Evolutionary conservation across 257 asterid species (phyloP), one percentile per base, ranked within the genome.

Genomic region (Paraleonurus japonicus): DNA sequence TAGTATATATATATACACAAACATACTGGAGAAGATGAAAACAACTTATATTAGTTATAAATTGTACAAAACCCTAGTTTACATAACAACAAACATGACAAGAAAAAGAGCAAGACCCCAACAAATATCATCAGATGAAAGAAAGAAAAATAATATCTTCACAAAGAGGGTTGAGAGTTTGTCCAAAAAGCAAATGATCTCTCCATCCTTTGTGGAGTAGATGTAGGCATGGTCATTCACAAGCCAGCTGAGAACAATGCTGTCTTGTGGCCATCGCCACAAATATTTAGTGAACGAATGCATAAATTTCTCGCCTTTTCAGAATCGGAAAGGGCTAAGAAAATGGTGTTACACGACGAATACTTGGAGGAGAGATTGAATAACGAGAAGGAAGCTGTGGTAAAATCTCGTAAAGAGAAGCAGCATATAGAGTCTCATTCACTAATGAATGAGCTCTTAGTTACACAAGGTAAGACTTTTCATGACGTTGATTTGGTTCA

Each of bases 171-270:
- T n/a, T n/a, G n/a, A n/a, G n/a, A n/a, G n/a, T n/a, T n/a, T n/a
- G n/a, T n/a, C n/a, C n/a, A n/a, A n/a, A n/a, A n/a, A n/a, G n/a
- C n/a, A n/a, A n/a, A n/a, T n/a, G n/a, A n/a, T n/a, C n/a, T n/a
- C n/a, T n/a, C n/a, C n/a, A n/a, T n/a, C n/a, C n/a, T n/a, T n/a
- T n/a, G n/a, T n/a, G n/a, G n/a, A n/a, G n/a, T n/a, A n/a, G n/a
- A n/a, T n/a, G n/a, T n/a, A 41, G 12, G 65, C 9, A 41, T 67
- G 0, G 45, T 77, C 1, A 16, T 67, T 27, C 69, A 72, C 59
- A 68, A 23, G 23, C 55, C 67, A 4, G 48, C 16, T 1, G 67
- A 66, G 39, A 24, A 51, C 16, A 35, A 71, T 27, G 37, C 67
- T 17, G 30, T 69, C 11, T 0, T 41, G 28, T 66, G 61, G 71